Conservation (phyloP, 2,329 filamentous ascomycete genomes). For the Exophiala aquamarina region DNA sequence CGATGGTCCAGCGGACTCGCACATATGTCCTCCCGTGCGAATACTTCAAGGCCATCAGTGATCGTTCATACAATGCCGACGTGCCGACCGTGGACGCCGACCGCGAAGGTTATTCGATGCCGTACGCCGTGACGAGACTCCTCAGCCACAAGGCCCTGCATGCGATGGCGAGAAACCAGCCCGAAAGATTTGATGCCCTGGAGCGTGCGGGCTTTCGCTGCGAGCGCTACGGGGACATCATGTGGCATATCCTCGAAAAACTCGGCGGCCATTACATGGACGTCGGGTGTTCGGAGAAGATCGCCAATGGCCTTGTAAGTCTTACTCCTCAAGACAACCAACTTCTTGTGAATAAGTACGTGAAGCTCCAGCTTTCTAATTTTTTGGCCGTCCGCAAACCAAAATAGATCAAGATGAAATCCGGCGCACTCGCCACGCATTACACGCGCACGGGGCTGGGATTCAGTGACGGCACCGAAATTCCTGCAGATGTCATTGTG, state of each 20-base stretch:
- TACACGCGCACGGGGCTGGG: constrained; percentile 42
- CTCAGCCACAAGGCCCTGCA: constrained; percentile 33
- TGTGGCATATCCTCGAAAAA: constrained; percentile 41
- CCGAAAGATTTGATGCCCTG: constrained; percentile 42
- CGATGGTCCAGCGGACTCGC: constrained; percentile 46
- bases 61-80: constrained; percentile 25
- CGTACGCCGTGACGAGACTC: constrained; percentile 31
- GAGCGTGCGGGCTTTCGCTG: constrained; percentile 43
- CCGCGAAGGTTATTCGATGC: constrained; percentile 28
- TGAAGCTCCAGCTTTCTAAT: no score
- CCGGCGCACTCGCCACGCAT: constrained; percentile 35
- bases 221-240: constrained; percentile 39
- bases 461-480: constrained; percentile 44
- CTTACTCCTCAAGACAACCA: background rate
- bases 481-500: constrained; percentile 48
- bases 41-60: constrained; percentile 24
- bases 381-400: no score
- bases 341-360: background rate
- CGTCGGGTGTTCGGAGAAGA: constrained; percentile 43
- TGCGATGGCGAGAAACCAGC: constrained; percentile 33
- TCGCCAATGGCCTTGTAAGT: constrained; percentile 37
- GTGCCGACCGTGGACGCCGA: constrained; percentile 27
- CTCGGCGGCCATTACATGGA: constrained; percentile 52
- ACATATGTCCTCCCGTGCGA: constrained; percentile 35
- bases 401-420: constrained; percentile 46